A percentile compares a stretch with the other conserved stretches of the same genome.
Conservation (phyloP, 305 asterid genomes). For the Vinca major region DNA sequence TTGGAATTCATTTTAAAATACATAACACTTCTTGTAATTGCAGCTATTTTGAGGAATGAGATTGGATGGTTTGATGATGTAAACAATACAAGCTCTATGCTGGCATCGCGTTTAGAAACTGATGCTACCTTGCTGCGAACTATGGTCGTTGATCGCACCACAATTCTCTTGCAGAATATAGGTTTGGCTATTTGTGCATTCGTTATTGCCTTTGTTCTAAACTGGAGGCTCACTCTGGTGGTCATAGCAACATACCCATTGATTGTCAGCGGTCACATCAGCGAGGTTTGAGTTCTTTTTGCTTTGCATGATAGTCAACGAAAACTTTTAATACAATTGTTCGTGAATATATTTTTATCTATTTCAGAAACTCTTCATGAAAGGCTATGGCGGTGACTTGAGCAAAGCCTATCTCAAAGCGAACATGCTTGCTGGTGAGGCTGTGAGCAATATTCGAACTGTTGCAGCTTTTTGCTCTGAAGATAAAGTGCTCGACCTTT, state of each 20-base stretch:
- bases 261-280: constrained; percentile 82
- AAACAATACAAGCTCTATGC: constrained; percentile 75
- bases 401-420: constrained; percentile 91
- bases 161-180: constrained; percentile 75
- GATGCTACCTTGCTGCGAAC: constrained; percentile 78
- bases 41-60: constrained; percentile 95
- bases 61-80: constrained; percentile 88
- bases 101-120: constrained; percentile 74
- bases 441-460: constrained; percentile 92
- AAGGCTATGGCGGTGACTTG: constrained; percentile 87
- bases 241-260: constrained; percentile 90
- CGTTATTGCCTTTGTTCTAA: constrained; percentile 78
- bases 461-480: constrained; percentile 93
- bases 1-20: background rate
- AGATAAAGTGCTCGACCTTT: constrained; percentile 72
- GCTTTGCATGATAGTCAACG: background rate
- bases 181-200: constrained; percentile 78
- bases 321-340: background rate
- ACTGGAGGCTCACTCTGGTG: constrained; percentile 95
- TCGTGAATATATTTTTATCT: constrained; percentile 13
- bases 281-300: constrained; percentile 52
- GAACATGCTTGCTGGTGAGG: constrained; percentile 98
- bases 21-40: constrained; percentile 15
- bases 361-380: constrained; percentile 91
- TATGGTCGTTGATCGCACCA: constrained; percentile 82